These are phyloP conservation scores for Tulasnella sp. DNA, from an alignment of 768 basidiomycete species.

Conservation along the genomic window DNA sequence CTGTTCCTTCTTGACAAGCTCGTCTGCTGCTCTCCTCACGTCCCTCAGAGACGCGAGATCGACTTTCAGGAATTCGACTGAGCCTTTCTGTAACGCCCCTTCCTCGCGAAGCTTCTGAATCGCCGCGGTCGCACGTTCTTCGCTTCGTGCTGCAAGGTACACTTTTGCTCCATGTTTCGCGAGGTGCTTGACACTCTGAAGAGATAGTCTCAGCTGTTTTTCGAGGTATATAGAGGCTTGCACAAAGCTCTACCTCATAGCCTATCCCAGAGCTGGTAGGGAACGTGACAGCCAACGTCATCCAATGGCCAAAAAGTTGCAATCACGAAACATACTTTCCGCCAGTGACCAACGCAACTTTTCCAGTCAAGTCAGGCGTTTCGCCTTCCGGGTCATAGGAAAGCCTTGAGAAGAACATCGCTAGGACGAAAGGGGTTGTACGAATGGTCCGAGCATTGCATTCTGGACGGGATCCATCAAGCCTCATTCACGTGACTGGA, in stretches of 20 bases:
- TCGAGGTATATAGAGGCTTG: background rate
- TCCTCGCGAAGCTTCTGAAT: conserved; percentile 29
- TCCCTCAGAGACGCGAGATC: conserved; percentile 39
- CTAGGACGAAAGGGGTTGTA: too few species aligned
- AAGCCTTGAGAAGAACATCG: too few species aligned
- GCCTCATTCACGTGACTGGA: too few species aligned
- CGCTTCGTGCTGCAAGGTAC: conserved; percentile 28
- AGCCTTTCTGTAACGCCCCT: conserved; percentile 32
- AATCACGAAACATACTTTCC: conserved; percentile 36
- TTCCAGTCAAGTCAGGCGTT: conserved; percentile 34
- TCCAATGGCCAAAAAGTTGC: background rate
- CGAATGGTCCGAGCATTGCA: too few species aligned
- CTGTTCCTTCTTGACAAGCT: conserved; percentile 37
- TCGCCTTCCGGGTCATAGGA: conserved; percentile 28
- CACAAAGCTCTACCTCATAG: background rate
- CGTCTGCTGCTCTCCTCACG: conserved; percentile 37
- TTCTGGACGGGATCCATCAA: too few species aligned
- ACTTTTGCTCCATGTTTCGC: conserved; percentile 34
- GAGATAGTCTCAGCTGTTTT: background rate
- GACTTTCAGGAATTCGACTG: conserved; percentile 39
- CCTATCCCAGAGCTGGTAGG: background rate
- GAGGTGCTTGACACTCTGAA: conserved; percentile 28
- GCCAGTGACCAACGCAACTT: conserved; percentile 39
- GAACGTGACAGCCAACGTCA: background rate
- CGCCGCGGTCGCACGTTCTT: conserved; percentile 26